These are phyloP conservation scores for Geotrichum ghanense DNA, from an alignment of 805 yeast genomes.

Conservation along the genomic window DNA sequence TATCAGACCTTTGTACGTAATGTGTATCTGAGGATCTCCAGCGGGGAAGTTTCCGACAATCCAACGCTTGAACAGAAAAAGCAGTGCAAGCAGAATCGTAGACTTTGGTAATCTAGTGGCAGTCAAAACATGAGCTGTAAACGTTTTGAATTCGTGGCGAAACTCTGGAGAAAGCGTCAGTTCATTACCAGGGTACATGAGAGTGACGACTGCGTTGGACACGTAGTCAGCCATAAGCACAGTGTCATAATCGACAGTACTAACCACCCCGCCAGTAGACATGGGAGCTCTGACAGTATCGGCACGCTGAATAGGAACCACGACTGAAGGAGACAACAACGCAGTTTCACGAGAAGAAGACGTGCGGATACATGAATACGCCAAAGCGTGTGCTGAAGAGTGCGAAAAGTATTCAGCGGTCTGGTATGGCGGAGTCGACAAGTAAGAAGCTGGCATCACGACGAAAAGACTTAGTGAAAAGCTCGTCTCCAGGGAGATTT, in stretches of 20 bases:
- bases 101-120: constrained; percentile 84
- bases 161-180: constrained; percentile 29
- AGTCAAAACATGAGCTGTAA: constrained; percentile 55
- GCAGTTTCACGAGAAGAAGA: too few relatives aligned
- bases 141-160: constrained; percentile 42
- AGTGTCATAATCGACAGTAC: constrained; percentile 73
- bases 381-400: background rate
- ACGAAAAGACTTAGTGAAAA: constrained; percentile 1
- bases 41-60: constrained; percentile 26
- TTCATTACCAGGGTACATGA: constrained; percentile 21
- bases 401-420: background rate
- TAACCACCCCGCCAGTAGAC: constrained; percentile 60
- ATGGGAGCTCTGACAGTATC: background rate
- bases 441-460: background rate
- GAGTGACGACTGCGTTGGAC: constrained; percentile 58
- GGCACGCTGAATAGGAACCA: background rate
- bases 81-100: constrained; percentile 68
- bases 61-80: constrained; percentile 59
- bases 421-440: background rate
- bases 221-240: constrained; percentile 70
- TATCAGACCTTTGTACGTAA: constrained; percentile 43
- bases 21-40: constrained; percentile 23
- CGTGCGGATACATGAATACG: background rate
- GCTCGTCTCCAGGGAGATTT: background rate
- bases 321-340: too few relatives aligned